Evolutionary conservation across 2,329 filamentous ascomycete species (phyloP).

Genomic region (Aspergillus sp.): DNA sequence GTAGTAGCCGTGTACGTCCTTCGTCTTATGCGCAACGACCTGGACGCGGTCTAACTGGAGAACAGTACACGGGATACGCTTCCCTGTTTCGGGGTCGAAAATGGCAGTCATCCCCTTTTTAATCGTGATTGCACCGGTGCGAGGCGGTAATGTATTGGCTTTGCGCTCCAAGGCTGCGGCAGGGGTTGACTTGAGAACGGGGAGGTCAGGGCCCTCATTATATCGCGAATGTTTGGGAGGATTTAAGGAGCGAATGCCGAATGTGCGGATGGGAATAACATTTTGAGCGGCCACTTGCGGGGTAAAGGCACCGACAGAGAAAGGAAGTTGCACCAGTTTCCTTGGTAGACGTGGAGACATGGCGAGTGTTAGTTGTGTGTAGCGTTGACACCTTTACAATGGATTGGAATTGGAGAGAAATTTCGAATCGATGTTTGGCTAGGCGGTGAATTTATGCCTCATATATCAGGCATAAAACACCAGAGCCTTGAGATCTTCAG

Average conservation of each 20-base stretch:
- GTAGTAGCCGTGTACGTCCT: slow-evolving; percentile 81
- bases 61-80: slow-evolving; percentile 82
- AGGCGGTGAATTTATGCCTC: slow-evolving; percentile 15
- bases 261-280: slow-evolving; percentile 34
- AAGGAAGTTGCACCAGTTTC: slow-evolving; percentile 32
- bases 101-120: slow-evolving; percentile 97
- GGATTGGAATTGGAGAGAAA: slow-evolving; percentile 11
- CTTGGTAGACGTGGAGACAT: slow-evolving; percentile 39
- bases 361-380: slow-evolving; percentile 8
- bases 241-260: slow-evolving; percentile 60
- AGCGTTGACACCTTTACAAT: background rate
- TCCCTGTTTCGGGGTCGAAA: slow-evolving; percentile 73
- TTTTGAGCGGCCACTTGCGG: slow-evolving; percentile 24
- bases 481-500: background rate
- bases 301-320: slow-evolving; percentile 24
- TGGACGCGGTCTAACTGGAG: slow-evolving; percentile 91
- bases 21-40: slow-evolving; percentile 83
- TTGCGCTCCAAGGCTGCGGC: slow-evolving; percentile 62
- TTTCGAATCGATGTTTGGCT: slow-evolving; percentile 8
- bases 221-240: slow-evolving; percentile 54
- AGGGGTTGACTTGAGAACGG: slow-evolving; percentile 55
- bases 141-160: slow-evolving; percentile 59
- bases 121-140: slow-evolving; percentile 78
- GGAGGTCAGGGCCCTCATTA: slow-evolving; percentile 52
- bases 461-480: background rate